Conservation (phyloP, 2,329 filamentous ascomycete genomes). For the Penicillium sp. region DNA sequence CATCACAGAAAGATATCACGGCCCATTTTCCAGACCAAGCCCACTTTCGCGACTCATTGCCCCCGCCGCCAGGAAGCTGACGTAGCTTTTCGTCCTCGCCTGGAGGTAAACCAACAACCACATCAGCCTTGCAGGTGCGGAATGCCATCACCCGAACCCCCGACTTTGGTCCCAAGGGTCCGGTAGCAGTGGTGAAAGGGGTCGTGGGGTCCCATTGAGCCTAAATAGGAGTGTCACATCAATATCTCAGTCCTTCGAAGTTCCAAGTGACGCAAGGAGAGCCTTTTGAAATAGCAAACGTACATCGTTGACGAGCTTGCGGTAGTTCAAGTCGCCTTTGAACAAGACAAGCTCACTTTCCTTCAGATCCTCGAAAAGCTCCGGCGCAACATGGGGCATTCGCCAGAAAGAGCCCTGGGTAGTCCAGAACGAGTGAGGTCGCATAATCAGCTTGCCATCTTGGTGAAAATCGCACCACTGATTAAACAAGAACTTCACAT, state of each 20-base stretch:
- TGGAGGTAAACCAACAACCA: conserved; percentile 77
- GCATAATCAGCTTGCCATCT: conserved; percentile 75
- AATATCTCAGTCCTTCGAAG: no score
- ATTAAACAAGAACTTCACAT: conserved; percentile 70
- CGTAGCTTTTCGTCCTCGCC: conserved; percentile 79
- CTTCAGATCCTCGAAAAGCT: conserved; percentile 71
- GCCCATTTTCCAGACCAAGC: conserved; percentile 96
- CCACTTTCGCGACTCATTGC: conserved; percentile 70
- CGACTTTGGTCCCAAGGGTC: conserved; percentile 73
- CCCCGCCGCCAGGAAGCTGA: conserved; percentile 62
- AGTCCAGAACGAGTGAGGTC: conserved; percentile 90
- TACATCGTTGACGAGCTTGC: conserved; percentile 86
- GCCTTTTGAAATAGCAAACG: conserved; percentile 31
- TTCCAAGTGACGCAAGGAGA: no score
- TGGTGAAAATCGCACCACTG: conserved; percentile 75
- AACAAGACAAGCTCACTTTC: conserved; percentile 83
- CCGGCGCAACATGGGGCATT: conserved; percentile 61
- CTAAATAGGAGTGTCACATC: conserved; percentile 35
- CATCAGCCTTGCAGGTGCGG: conserved; percentile 93
- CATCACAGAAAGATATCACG: conserved; percentile 77
- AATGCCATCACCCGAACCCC: conserved; percentile 80
- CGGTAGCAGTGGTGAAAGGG: conserved; percentile 76
- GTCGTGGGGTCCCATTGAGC: conserved; percentile 80
- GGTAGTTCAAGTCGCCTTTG: conserved; percentile 95
- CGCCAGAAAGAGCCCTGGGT: conserved; percentile 83